A percentile compares a stretch with the other conserved stretches of the same genome.
phyloP scores from a whole-genome alignment of 164 flowering plant species.

The Magnolia kwangsiensis region DNA sequence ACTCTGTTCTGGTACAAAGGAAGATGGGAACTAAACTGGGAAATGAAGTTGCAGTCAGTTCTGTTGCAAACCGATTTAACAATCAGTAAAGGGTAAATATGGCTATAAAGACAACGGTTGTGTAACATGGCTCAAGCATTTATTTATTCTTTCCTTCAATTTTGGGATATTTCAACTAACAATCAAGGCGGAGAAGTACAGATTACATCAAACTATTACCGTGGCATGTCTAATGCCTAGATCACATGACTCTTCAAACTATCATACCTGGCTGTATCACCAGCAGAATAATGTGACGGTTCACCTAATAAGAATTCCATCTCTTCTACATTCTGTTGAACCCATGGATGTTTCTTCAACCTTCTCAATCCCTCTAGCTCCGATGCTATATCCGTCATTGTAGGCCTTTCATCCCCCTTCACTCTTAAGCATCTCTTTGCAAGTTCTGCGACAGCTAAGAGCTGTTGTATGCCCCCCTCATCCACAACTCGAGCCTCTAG shows the following conservation, averaged over 20 bases:
- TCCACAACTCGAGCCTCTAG: background rate
- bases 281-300: background rate
- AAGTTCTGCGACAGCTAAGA: constrained; percentile 6
- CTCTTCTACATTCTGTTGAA: background rate
- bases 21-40: too few species aligned
- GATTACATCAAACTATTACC: background rate
- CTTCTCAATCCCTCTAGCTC: background rate
- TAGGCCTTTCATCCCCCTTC: constrained; percentile 10
- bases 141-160: too few species aligned
- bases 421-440: constrained; percentile 10
- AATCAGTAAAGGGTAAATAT: too few species aligned
- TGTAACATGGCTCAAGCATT: too few species aligned
- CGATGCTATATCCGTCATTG: constrained; percentile 1
- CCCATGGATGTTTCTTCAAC: background rate
- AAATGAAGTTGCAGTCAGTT: too few species aligned
- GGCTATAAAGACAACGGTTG: too few species aligned
- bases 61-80: too few species aligned
- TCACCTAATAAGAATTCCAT: background rate
- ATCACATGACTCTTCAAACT: background rate
- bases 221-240: background rate
- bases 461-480: constrained; percentile 4
- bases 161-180: too few species aligned
- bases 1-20: too few species aligned
- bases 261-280: background rate
- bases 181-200: too few species aligned